Conservation (phyloP, 2,329 filamentous ascomycete species). For the Alternaria postmessia region DNA sequence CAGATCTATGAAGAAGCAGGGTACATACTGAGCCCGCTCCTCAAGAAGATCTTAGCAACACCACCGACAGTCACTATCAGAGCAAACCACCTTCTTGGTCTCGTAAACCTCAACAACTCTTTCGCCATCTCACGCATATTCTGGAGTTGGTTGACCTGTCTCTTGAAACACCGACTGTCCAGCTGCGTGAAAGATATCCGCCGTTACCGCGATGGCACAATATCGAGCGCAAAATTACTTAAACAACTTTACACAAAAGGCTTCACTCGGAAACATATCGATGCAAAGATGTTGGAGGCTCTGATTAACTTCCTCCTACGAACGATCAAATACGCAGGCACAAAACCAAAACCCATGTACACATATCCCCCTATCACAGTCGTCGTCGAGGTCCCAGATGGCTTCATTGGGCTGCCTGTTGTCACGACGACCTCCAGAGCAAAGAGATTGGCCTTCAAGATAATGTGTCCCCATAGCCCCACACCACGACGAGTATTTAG, state of each 20-base stretch:
- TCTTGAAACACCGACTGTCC: not conserved
- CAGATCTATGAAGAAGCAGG: slow-evolving; percentile 8
- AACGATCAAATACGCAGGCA: not conserved
- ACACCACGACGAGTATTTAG: not conserved
- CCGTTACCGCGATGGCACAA: not conserved
- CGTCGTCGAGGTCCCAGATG: not conserved
- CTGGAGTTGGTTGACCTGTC: not conserved
- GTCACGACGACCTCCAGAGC: not conserved
- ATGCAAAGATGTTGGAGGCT: not conserved
- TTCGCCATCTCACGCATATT: not conserved
- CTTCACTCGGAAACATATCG: not conserved
- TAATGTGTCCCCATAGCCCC: not conserved
- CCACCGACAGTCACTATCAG: not conserved
- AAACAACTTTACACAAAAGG: not conserved
- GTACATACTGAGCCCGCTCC: not conserved
- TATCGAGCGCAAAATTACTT: not conserved
- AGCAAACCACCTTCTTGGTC: not conserved
- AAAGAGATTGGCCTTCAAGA: not conserved
- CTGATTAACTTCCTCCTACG: slow-evolving; percentile 9
- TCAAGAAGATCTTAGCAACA: not conserved
- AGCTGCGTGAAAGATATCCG: not conserved
- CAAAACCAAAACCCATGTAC: not conserved
- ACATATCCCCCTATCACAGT: not conserved
- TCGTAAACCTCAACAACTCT: not conserved
- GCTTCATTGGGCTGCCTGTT: not conserved